phyloP scores from a whole-genome alignment of 169 alveolate genomes.

The Babesia sp. region DNA sequence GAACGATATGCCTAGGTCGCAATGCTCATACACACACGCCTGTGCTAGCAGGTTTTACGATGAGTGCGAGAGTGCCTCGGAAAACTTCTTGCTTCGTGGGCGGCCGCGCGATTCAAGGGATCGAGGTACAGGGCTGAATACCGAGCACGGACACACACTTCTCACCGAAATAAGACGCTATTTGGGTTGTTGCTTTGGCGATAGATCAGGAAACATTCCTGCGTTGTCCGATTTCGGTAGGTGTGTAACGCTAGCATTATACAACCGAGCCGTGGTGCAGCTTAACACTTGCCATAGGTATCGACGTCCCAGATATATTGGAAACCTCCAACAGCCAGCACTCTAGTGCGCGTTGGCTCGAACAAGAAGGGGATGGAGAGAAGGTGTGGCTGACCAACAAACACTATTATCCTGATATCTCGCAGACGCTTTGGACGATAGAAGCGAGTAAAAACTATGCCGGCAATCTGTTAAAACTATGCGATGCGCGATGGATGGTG shows the following conservation, averaged over 20 bases:
- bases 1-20: conserved; percentile 14
- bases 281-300: conserved; percentile 15
- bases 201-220: conserved; percentile 13
- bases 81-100: conserved; percentile 48
- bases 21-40: conserved; percentile 12
- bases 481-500: conserved; percentile 52
- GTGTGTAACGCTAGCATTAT: background rate
- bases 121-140: background rate
- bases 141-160: background rate
- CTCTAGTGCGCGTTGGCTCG: background rate
- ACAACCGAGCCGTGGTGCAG: background rate
- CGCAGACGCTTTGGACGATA: conserved; percentile 50
- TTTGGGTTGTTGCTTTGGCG: conserved; percentile 55
- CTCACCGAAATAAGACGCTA: conserved; percentile 12
- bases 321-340: conserved; percentile 25
- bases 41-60: conserved; percentile 52
- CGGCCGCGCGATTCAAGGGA: background rate
- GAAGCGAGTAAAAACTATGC: conserved; percentile 26
- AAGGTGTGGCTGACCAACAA: background rate
- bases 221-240: conserved; percentile 32
- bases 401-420: background rate
- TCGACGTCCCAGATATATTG: conserved; percentile 14
- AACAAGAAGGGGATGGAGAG: background rate
- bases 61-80: conserved; percentile 66
- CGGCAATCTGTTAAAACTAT: background rate